Evolutionary conservation across 2,329 filamentous ascomycete species (phyloP).

Genomic region (Neofusicoccum parvum): DNA sequence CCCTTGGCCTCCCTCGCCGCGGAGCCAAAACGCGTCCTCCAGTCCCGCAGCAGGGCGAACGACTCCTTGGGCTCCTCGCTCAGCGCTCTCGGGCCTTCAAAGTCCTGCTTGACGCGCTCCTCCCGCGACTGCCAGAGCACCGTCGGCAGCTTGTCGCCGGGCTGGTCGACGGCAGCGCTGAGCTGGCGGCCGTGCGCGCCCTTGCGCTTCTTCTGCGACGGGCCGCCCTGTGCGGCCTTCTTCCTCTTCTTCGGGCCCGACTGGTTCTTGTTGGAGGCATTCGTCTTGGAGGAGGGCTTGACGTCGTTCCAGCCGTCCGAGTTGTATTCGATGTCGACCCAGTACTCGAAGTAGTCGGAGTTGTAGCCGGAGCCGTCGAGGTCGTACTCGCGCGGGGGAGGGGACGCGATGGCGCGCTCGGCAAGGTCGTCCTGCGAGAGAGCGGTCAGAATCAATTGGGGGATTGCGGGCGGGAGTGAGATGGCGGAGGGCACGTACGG

Average conservation of each 20-base stretch:
- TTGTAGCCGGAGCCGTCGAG: conserved; percentile 40
- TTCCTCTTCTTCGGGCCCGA: conserved; percentile 34
- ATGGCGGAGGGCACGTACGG: conserved; percentile 31
- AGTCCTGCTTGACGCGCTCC: conserved; percentile 25
- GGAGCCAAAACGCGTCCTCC: conserved; percentile 42
- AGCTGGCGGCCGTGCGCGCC: not conserved
- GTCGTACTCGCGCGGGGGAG: conserved; percentile 36
- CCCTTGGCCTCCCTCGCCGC: conserved; percentile 23
- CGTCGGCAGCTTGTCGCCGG: conserved; percentile 24
- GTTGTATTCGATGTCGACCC: conserved; percentile 51
- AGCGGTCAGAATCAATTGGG: conserved; percentile 17
- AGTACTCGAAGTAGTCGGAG: conserved; percentile 53
- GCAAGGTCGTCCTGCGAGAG: conserved; percentile 51
- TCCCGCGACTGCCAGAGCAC: conserved; percentile 38
- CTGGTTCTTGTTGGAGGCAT: conserved; percentile 28
- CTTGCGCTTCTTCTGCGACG: conserved; percentile 23
- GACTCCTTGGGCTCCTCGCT: conserved; percentile 34
- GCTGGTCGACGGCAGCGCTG: not conserved
- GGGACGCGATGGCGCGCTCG: conserved; percentile 49
- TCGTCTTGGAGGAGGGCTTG: conserved; percentile 26
- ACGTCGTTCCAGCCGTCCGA: conserved; percentile 50
- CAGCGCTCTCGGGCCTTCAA: conserved; percentile 23
- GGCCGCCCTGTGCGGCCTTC: conserved; percentile 24
- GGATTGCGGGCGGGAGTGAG: not conserved
- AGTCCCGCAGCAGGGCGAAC: conserved; percentile 48